Evolutionary conservation across 306 rosid species (phyloP).

Genomic region (Quercus alba): DNA sequence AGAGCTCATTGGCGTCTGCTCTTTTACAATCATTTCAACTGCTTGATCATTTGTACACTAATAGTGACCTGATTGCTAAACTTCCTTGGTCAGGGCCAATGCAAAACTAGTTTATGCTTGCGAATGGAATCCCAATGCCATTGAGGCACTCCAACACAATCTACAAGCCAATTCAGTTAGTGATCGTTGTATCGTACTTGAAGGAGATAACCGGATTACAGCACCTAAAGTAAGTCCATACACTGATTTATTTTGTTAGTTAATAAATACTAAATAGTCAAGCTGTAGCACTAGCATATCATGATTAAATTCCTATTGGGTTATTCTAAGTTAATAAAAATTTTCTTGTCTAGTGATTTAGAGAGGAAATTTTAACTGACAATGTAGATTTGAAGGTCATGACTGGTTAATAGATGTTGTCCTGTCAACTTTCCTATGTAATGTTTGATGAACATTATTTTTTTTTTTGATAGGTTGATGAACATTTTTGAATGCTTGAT

Average conservation of each 20-base stretch:
- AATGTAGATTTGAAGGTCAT: not conserved
- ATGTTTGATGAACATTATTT: not conserved
- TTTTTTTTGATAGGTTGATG: not conserved
- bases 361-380: not conserved
- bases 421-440: not conserved
- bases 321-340: not conserved
- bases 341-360: not conserved
- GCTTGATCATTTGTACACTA: not conserved
- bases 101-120: constrained; percentile 86
- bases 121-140: constrained; percentile 92
- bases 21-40: not conserved
- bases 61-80: constrained; percentile 5
- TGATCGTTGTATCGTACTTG: constrained; percentile 68
- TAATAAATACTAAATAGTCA: not conserved
- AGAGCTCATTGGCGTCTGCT: not conserved
- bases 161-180: constrained; percentile 62
- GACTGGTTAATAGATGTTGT: not conserved
- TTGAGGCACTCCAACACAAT: constrained; percentile 74
- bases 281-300: not conserved
- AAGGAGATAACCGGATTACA: constrained; percentile 76
- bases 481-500: not conserved
- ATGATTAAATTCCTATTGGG: not conserved
- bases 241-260: not conserved
- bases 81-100: constrained; percentile 65
- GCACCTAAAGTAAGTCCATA: constrained; percentile 66